Percentiles rank a stretch among this genome's conserved stretches.
These are phyloP conservation scores for Phyllosticta citrichinensis DNA, from an alignment of 2,329 filamentous ascomycete genomes.

Conservation along the genomic window DNA sequence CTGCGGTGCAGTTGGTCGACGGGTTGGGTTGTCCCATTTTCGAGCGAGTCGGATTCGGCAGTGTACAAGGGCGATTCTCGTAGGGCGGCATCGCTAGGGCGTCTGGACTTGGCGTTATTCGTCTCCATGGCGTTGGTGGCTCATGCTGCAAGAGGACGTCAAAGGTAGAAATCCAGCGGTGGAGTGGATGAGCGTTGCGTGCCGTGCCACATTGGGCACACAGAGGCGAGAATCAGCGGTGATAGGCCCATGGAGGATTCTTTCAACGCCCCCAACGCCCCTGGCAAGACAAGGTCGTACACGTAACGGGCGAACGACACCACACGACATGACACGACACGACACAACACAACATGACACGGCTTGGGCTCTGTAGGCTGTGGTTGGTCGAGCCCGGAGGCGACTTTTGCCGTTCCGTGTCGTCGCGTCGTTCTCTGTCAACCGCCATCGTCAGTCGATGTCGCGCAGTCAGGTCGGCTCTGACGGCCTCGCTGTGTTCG, in stretches of 20 bases:
- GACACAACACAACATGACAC: too few species aligned
- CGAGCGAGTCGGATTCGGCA: neutral
- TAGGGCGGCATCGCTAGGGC: neutral
- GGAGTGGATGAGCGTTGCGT: neutral
- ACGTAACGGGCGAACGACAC: neutral
- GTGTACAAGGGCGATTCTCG: neutral
- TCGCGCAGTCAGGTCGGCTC: too few species aligned
- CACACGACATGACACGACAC: too few species aligned
- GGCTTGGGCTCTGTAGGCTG: too few species aligned
- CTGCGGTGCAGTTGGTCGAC: slow-evolving; percentile 28
- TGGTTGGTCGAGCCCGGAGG: neutral
- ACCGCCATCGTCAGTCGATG: too few species aligned
- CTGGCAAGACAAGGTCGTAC: neutral
- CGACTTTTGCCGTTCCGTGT: too few species aligned
- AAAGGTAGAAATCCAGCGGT: neutral
- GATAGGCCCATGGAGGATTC: neutral
- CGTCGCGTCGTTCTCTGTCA: too few species aligned
- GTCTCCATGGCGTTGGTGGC: neutral
- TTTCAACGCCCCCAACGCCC: neutral
- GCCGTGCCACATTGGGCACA: neutral
- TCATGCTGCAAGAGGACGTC: neutral
- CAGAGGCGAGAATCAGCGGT: neutral
- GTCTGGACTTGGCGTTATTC: neutral
- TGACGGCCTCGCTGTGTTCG: too few species aligned
- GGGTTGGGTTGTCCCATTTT: slow-evolving; percentile 17